These are phyloP conservation scores for Thielaviopsis cerberus DNA, from an alignment of 2,329 filamentous ascomycete species.

Conservation along the genomic window DNA sequence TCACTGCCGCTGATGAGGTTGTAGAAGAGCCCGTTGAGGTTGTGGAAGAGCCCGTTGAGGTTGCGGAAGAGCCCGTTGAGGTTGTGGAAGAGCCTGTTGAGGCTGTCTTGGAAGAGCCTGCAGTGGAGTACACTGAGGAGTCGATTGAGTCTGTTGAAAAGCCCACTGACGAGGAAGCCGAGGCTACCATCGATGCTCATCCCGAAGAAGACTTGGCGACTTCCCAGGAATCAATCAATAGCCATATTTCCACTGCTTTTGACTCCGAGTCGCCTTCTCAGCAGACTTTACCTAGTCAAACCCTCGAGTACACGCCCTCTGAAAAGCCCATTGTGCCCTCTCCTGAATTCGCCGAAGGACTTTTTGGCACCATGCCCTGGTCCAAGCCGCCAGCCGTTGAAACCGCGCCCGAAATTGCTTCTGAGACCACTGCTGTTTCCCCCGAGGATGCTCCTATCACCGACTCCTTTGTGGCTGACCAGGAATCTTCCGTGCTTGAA, in stretches of 20 bases:
- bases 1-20: background rate
- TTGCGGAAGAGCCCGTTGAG: too few species aligned
- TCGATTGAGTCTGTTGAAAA: background rate
- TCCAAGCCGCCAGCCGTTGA: background rate
- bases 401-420: background rate
- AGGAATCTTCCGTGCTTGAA: background rate
- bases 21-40: too few species aligned
- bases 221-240: background rate
- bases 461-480: background rate
- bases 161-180: background rate
- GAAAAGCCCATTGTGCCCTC: slow-evolving; percentile 2
- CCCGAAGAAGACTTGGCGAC: background rate
- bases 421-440: background rate
- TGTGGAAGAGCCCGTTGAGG: too few species aligned
- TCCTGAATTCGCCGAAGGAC: background rate
- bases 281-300: background rate
- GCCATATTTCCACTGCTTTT: background rate
- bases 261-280: background rate
- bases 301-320: background rate
- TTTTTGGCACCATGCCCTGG: slow-evolving; percentile 7
- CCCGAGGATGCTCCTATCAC: background rate
- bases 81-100: background rate
- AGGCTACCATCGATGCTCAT: background rate
- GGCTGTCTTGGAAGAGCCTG: background rate
- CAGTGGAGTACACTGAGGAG: background rate